Conservation (phyloP, 306 rosid genomes). For the Begonia loranthoides region DNA sequence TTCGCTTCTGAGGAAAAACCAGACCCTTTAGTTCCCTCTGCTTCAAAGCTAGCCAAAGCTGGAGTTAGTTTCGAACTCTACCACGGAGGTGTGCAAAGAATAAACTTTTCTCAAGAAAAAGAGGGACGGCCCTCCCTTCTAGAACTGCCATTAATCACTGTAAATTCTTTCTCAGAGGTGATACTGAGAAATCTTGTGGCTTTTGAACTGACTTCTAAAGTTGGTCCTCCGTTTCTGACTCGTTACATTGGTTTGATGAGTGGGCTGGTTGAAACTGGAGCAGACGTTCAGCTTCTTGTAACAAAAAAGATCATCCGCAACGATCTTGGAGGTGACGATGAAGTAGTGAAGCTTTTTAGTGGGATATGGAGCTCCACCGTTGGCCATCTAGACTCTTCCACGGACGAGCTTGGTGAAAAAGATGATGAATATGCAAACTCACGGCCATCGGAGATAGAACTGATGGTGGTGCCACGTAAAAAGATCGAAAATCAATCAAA, state of each 20-base stretch:
- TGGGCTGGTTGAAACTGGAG: background rate
- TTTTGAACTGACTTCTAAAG: background rate
- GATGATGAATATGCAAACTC: background rate
- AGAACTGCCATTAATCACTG: background rate
- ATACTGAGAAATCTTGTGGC: conserved; percentile 4
- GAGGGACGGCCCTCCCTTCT: background rate
- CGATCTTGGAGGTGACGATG: background rate
- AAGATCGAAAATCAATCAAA: background rate
- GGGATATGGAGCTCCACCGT: background rate
- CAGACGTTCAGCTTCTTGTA: conserved; percentile 1
- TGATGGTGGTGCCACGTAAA: background rate
- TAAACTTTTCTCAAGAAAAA: background rate
- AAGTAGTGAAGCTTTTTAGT: conserved; percentile 3
- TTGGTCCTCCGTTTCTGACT: background rate
- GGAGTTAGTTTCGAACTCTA: too few relatives aligned
- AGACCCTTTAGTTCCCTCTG: background rate
- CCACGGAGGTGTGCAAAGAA: too few relatives aligned
- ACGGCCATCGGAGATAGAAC: background rate
- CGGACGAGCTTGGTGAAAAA: background rate
- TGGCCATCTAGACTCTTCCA: background rate
- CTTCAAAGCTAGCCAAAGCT: background rate
- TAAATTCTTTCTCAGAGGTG: conserved; percentile 5
- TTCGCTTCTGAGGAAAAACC: too few relatives aligned
- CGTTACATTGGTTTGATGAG: conserved; percentile 2
- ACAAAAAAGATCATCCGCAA: background rate